A percentile compares a stretch with the other conserved stretches of the same genome.
Conservation (phyloP, 306 rosid genomes). For the Cicer judaicum region DNA sequence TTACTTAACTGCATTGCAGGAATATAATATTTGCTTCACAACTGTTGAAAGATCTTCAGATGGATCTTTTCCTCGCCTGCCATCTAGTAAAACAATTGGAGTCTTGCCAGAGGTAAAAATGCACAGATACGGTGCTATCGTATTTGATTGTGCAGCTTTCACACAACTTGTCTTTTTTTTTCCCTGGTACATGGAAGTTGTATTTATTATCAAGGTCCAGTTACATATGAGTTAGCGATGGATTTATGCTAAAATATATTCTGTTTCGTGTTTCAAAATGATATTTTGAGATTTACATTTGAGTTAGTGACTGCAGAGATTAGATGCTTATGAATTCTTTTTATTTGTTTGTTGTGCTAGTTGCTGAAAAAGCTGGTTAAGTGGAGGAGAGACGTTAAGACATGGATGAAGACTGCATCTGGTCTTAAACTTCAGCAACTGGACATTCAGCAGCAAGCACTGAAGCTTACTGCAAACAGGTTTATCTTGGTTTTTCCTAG, state of each 20-base stretch:
- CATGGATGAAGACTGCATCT: conserved; percentile 84
- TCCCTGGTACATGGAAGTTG: neutral
- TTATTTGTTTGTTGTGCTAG: conserved; percentile 51
- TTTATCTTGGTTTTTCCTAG: conserved; percentile 39
- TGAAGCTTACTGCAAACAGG: conserved; percentile 99
- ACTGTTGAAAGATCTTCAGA: conserved; percentile 81
- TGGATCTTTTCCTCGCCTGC: conserved; percentile 73
- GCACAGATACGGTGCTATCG: conserved; percentile 19
- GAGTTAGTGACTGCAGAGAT: neutral
- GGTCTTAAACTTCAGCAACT: conserved; percentile 86
- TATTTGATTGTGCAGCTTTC: conserved; percentile 3
- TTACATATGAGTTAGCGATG: neutral
- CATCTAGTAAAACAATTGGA: conserved; percentile 73
- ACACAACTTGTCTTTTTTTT: neutral
- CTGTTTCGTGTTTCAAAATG: neutral
- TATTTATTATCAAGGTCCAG: neutral
- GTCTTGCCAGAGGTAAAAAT: conserved; percentile 89
- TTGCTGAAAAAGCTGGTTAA: conserved; percentile 83
- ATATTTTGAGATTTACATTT: neutral
- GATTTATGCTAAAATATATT: neutral
- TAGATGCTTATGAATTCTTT: conserved; percentile 24
- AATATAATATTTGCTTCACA: conserved; percentile 95
- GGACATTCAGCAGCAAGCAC: conserved; percentile 97
- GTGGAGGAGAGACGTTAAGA: conserved; percentile 77
- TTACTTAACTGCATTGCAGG: conserved; percentile 61